Percentiles rank a stretch among this genome's conserved stretches.
Conservation (phyloP, 1,284 basidiomycete species). For the Ceratobasidium sp. region DNA sequence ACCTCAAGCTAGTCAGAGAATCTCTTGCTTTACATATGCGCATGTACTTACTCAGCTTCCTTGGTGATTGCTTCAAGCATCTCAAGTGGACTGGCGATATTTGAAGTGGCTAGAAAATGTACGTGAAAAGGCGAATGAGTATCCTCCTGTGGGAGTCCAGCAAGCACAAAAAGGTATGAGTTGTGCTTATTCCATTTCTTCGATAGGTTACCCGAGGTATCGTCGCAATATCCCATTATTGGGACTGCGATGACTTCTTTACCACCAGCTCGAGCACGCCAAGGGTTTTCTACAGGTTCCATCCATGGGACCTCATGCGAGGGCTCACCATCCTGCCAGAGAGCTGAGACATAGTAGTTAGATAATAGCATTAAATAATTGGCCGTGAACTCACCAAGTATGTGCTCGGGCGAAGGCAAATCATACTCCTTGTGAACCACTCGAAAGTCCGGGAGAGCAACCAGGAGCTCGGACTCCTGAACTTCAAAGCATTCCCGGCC, state of each 20-base stretch:
- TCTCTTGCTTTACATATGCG: slow-evolving; percentile 59
- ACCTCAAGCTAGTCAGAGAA: slow-evolving; percentile 47
- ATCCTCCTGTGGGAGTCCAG: slow-evolving; percentile 54
- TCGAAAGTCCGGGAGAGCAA: too few species aligned
- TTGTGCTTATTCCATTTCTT: slow-evolving; percentile 67
- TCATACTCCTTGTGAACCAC: too few species aligned
- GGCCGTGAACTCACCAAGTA: too few species aligned
- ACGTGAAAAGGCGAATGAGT: slow-evolving; percentile 56
- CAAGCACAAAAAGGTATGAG: slow-evolving; percentile 58
- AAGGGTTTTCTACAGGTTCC: neutral
- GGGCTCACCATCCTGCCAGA: too few species aligned
- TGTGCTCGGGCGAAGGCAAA: too few species aligned
- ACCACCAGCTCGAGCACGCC: neutral
- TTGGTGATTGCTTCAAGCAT: slow-evolving; percentile 61
- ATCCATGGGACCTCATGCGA: slow-evolving; percentile 2
- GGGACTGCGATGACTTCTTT: neutral
- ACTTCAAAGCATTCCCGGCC: too few species aligned
- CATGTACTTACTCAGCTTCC: slow-evolving; percentile 54
- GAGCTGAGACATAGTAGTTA: too few species aligned
- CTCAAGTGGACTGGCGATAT: slow-evolving; percentile 61
- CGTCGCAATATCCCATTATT: slow-evolving; percentile 59
- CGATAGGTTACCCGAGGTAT: slow-evolving; percentile 63
- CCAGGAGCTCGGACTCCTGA: too few species aligned
- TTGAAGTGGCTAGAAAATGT: slow-evolving; percentile 63
- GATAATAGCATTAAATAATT: too few species aligned